These are phyloP conservation scores for Asterochloris erici DNA, from an alignment of 139 green algal species.

Conservation along the genomic window DNA sequence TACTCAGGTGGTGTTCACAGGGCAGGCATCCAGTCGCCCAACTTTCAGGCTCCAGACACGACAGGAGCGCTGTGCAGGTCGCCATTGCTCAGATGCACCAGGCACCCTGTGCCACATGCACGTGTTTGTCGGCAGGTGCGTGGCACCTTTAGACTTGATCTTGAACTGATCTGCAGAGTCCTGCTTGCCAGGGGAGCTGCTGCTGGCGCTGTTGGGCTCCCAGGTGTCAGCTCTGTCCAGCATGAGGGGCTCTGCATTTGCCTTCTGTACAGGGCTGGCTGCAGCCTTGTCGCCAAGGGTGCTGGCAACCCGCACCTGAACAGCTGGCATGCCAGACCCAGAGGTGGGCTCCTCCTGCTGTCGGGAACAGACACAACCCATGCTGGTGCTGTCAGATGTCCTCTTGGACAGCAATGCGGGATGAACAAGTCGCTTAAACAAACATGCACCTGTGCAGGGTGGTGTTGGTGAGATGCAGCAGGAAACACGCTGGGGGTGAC, in stretches of 20 bases:
- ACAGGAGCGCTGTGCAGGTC: not conserved
- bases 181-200: not conserved
- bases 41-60: not conserved
- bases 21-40: not conserved
- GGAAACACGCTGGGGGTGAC: too few relatives aligned
- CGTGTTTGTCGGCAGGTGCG: not conserved
- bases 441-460: too few relatives aligned
- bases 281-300: not conserved
- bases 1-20: not conserved
- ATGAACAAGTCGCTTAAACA: too few relatives aligned
- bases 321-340: not conserved
- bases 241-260: conserved; percentile 2
- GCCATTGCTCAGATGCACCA: not conserved
- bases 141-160: conserved; percentile 17
- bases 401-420: not conserved
- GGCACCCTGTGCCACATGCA: too few relatives aligned
- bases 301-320: not conserved
- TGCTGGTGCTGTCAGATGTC: not conserved
- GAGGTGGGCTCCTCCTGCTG: not conserved
- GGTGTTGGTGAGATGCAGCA: too few relatives aligned
- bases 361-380: not conserved
- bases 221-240: conserved; percentile 18
- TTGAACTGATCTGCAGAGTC: not conserved
- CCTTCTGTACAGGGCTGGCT: not conserved
- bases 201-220: not conserved